These are phyloP conservation scores for Mortierella sp. DNA, from an alignment of 371 early-diverging fungal species.

Conservation along the genomic window DNA sequence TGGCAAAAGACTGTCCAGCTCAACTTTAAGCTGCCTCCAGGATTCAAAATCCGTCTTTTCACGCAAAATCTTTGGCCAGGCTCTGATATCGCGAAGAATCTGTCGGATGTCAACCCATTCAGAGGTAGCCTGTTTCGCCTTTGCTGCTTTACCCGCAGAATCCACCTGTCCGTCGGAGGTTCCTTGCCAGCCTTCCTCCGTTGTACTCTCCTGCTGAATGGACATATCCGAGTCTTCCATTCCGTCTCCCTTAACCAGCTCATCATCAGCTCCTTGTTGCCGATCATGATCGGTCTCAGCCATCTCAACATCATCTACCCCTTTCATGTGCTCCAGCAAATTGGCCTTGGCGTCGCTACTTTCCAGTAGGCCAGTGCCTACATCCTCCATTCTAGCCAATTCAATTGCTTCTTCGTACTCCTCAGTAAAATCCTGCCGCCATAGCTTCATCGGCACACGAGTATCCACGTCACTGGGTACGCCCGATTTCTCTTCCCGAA, in stretches of 20 bases:
- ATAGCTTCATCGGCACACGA: constrained; percentile 27
- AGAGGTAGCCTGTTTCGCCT: background rate
- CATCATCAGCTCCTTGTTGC: background rate
- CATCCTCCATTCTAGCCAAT: background rate
- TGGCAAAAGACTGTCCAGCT: constrained; percentile 39
- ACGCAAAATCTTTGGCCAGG: constrained; percentile 31
- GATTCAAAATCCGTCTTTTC: constrained; percentile 23
- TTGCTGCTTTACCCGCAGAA: background rate
- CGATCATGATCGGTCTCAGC: background rate
- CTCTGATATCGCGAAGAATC: constrained; percentile 29
- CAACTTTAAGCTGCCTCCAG: constrained; percentile 39
- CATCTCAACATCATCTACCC: constrained; percentile 27
- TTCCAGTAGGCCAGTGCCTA: no score
- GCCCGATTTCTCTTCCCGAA: constrained; percentile 32
- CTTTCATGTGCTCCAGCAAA: background rate
- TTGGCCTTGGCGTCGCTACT: background rate
- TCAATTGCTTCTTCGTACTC: background rate
- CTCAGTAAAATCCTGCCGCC: constrained; percentile 26
- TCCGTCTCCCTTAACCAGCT: background rate
- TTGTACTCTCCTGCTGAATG: background rate
- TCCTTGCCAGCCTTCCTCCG: background rate
- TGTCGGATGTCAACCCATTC: constrained; percentile 37
- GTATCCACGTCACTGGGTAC: constrained; percentile 22
- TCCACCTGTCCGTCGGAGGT: no score
- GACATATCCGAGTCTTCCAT: background rate